phyloP scores from a whole-genome alignment of 305 asterid genomes.

The Fraxinus nigra region DNA sequence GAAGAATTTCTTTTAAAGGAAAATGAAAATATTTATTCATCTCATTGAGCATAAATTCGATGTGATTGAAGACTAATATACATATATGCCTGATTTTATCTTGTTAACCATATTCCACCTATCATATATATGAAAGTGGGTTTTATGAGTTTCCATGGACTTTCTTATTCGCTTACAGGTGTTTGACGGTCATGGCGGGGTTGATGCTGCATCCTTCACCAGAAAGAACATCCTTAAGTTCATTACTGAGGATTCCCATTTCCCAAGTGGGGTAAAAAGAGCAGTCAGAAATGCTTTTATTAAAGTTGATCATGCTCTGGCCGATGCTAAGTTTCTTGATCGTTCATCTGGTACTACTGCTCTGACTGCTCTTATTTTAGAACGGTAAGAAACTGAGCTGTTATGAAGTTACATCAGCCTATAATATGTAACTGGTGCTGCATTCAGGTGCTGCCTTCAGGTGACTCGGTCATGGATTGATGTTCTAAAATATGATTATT shows the following conservation, averaged over 20 bases:
- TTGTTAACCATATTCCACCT: not conserved
- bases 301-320: conserved; percentile 74
- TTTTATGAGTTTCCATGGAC: conserved; percentile 6
- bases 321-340: conserved; percentile 69
- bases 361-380: conserved; percentile 67
- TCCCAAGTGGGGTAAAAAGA: conserved; percentile 60
- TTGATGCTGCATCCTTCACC: conserved; percentile 82
- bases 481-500: not conserved
- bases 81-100: not conserved
- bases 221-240: conserved; percentile 63
- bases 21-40: not conserved
- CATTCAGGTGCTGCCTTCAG: not conserved
- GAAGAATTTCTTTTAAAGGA: not conserved
- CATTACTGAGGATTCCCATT: conserved; percentile 70
- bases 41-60: not conserved
- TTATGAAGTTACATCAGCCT: not conserved
- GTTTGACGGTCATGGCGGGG: conserved; percentile 93
- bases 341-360: conserved; percentile 85
- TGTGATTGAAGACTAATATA: not conserved
- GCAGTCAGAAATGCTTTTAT: conserved; percentile 75
- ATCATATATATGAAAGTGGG: not conserved
- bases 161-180: conserved; percentile 48
- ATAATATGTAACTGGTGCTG: not conserved
- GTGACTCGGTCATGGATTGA: not conserved
- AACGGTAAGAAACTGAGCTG: conserved; percentile 51